Conservation (phyloP, 345 rosid genomes). For the Eucalyptus brandiana region DNA sequence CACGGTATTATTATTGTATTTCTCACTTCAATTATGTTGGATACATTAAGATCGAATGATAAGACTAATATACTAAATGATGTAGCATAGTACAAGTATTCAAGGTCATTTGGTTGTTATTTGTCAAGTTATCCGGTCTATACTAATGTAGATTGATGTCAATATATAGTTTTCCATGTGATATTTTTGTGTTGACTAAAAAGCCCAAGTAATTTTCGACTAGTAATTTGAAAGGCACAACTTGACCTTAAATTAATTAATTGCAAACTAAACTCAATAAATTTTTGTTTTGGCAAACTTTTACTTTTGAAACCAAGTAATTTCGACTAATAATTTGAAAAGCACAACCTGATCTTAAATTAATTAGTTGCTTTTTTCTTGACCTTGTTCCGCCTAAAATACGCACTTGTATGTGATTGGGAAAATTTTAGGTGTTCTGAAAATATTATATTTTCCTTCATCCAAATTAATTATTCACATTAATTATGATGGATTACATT, state of each 20-base stretch:
- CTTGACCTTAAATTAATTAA: not conserved
- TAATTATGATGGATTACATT: not conserved
- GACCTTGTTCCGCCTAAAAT: not conserved
- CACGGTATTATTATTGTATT: not conserved
- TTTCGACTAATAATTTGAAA: not conserved
- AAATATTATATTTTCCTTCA: not conserved
- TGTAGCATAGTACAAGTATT: not conserved
- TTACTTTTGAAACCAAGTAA: not conserved
- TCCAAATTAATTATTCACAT: not conserved
- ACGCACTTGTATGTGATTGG: not conserved
- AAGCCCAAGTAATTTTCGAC: not conserved
- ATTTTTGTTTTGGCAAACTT: not conserved
- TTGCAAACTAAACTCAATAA: not conserved
- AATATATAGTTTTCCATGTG: not conserved
- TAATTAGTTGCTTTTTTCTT: not conserved
- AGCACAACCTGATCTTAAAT: not conserved
- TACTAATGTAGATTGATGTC: not conserved
- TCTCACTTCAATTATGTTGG: not conserved
- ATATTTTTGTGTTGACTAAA: not conserved
- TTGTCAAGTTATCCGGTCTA: not conserved
- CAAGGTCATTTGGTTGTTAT: not conserved
- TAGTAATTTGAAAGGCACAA: not conserved
- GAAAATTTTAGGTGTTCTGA: not conserved
- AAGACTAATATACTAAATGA: not conserved
- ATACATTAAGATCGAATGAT: not conserved